Evolutionary conservation across 1,284 basidiomycete genomes (phyloP), one percentile per base, ranked within the genome.

Genomic region (Lignosus rhinocerotis): DNA sequence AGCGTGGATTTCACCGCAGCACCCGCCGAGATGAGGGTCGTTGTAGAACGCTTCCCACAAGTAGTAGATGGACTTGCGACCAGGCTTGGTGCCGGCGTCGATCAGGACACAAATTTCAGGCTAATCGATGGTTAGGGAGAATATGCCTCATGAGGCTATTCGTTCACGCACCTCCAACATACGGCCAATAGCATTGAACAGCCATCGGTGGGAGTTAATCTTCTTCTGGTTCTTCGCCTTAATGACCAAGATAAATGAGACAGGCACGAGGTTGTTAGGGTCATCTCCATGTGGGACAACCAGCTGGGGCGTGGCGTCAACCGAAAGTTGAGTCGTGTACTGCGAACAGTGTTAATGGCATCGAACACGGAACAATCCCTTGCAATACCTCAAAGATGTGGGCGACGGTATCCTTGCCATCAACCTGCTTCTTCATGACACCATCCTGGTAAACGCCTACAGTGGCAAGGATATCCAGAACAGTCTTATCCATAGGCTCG

Each of bases 221-320:
- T 97, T 97, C 81, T 97, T 97, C 70, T 94, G 90, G 75, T 98
- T 98, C 79, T 97, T 94, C 36, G 94, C 94, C 77, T 98, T 98
- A 66, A 98, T 78, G 56, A 95, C 89, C 63, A 98, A 86, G 64
- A 98, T 97, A 67, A 98, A 92, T 72, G 97, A 94, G 2, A 98
- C 95, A 0, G 96, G 96, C 1, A 98, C 90, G 21, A 98, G 74
- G 73, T 98, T 98, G 74, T 93, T 92, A 11, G 90, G 85, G 68
- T 94, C 93, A 32, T 93, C 90, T 14, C 87, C 84, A 68, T 93
- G 90, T 17, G 96, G 96, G 43, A 95, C 86, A 51, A 98, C 90
- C 41, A 98, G 82, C 67, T 93, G 90, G 1, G 95, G 96, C 1
- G 86, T 89, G 1, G 93, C 77, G 68, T 96, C 93, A 62, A 98